Base-by-base conservation (phyloP, 352 stramenopile species). In the Phytophthora pisi region DNA sequence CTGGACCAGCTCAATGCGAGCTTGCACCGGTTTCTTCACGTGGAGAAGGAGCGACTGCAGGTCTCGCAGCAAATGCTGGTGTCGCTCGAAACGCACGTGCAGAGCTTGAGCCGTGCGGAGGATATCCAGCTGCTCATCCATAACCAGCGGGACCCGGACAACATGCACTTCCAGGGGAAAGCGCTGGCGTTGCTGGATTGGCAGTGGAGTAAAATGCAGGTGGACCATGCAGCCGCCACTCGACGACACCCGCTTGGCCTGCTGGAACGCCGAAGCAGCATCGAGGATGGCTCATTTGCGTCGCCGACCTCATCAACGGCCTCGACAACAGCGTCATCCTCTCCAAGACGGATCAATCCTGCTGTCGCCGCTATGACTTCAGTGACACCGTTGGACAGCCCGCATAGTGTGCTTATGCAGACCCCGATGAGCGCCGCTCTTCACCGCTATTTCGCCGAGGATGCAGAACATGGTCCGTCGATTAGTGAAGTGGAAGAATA, bases 141-240 rank as follows among this genome's bases (percentile, higher is more conserved):
- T 56, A 96, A 92, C 50, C 84, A 84, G 42, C 83, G 84, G 1
- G 88, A 96, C 62, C 82, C 86, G 1, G 88, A 96, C 63, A 96
- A 93, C 47, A 84, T 96, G 84, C 88, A 96, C 56, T 96, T 96
- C 58, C 88, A 96, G 50, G 88, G 88, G 6, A 96, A 94, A 58
- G 88, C 88, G 23, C 57, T 96, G n/a, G 84, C 88, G n/a, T 43
- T 96, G 43, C 40, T 96, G 24, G 88, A 96, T 61, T 96, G 88
- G 88, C 86, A 96, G 50, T 93, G 86, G 85, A 75, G 61, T 10
- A 92, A 92, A 40, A 80, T 75, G 61, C 77, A 76, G 51, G 69
- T 51, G 20, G 70, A 86, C 36, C 66, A 75, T 52, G 46, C 26
- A 9, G 51, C 20, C 7, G 51, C 20, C 51, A 50, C 57, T 18